Evolutionary conservation across 2,329 filamentous ascomycete genomes (phyloP).

Genomic region (Colletotrichum sp.): DNA sequence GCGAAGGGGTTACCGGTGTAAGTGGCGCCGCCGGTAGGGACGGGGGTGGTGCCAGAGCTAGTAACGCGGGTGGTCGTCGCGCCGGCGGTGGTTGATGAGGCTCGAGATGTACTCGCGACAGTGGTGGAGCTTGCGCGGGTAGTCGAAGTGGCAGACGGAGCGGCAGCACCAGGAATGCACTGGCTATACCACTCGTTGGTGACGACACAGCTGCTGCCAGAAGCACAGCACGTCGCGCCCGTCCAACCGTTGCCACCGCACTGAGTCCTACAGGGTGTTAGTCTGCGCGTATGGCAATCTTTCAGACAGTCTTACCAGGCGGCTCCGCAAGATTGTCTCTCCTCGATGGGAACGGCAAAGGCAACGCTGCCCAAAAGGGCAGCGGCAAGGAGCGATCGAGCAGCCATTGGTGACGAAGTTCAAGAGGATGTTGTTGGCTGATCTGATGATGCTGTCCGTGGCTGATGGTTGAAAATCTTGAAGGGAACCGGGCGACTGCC

Average conservation of each 20-base stretch:
- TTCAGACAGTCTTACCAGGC: slow-evolving; percentile 32
- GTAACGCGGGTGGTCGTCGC: slow-evolving; percentile 26
- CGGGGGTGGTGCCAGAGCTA: slow-evolving; percentile 27
- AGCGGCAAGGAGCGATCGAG: slow-evolving; percentile 12
- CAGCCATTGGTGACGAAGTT: slow-evolving; percentile 11
- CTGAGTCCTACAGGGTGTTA: slow-evolving; percentile 32
- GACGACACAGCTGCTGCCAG: slow-evolving; percentile 41
- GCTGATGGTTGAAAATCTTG: background rate
- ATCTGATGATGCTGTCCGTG: background rate
- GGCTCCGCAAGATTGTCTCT: slow-evolving; percentile 41
- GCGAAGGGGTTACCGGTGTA: slow-evolving; percentile 61
- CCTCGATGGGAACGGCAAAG: slow-evolving; percentile 47
- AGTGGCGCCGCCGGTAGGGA: slow-evolving; percentile 39
- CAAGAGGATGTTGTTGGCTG: background rate
- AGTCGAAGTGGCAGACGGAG: slow-evolving; percentile 23
- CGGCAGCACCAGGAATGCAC: slow-evolving; percentile 31
- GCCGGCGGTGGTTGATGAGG: slow-evolving; percentile 33
- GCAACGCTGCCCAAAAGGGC: slow-evolving; percentile 27
- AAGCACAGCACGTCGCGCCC: slow-evolving; percentile 49
- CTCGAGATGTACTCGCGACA: slow-evolving; percentile 39
- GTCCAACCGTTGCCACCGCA: slow-evolving; percentile 51
- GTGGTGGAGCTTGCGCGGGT: slow-evolving; percentile 24
- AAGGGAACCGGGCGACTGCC: background rate
- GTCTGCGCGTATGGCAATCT: background rate
- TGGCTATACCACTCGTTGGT: slow-evolving; percentile 44